Conservation (phyloP, 2,329 filamentous ascomycete species). For the Alternaria triticimaculans region DNA sequence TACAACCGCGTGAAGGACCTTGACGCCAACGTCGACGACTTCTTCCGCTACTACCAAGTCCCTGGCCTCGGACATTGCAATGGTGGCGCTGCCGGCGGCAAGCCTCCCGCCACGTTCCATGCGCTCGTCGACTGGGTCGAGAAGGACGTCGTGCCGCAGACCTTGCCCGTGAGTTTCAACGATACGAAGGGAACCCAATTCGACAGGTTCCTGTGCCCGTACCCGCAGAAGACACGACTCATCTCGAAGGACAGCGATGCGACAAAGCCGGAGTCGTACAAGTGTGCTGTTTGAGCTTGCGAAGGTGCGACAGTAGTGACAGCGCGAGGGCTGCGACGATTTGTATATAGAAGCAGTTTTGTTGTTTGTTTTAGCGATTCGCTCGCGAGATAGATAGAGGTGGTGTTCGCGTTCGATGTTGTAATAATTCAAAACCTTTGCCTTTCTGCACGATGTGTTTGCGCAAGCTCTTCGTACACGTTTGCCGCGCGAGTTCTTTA, state of each 20-base stretch:
- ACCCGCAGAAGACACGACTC: constrained; percentile 19
- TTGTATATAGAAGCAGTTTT: background rate
- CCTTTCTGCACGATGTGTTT: background rate
- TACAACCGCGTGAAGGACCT: constrained; percentile 19
- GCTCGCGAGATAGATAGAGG: background rate
- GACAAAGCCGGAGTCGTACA: constrained; percentile 13
- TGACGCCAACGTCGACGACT: constrained; percentile 19
- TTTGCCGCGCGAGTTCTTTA: background rate
- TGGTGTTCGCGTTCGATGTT: background rate
- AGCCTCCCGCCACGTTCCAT: constrained; percentile 43
- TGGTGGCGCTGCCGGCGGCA: constrained; percentile 22
- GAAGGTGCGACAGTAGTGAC: background rate
- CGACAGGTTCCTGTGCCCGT: constrained; percentile 24
- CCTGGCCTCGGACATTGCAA: constrained; percentile 33
- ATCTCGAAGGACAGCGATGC: constrained; percentile 7
- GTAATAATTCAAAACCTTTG: background rate
- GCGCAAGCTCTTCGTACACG: background rate
- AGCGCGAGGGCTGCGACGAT: background rate
- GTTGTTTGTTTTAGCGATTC: background rate
- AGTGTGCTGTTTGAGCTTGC: constrained; percentile 1
- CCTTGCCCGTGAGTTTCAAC: constrained; percentile 4
- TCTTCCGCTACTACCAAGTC: constrained; percentile 31
- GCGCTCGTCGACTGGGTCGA: constrained; percentile 39
- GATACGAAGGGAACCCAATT: constrained; percentile 5
- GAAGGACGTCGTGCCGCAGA: constrained; percentile 21